These are phyloP conservation scores for Huntiella moniliformis DNA, from an alignment of 2,329 filamentous ascomycete genomes.

Conservation along the genomic window DNA sequence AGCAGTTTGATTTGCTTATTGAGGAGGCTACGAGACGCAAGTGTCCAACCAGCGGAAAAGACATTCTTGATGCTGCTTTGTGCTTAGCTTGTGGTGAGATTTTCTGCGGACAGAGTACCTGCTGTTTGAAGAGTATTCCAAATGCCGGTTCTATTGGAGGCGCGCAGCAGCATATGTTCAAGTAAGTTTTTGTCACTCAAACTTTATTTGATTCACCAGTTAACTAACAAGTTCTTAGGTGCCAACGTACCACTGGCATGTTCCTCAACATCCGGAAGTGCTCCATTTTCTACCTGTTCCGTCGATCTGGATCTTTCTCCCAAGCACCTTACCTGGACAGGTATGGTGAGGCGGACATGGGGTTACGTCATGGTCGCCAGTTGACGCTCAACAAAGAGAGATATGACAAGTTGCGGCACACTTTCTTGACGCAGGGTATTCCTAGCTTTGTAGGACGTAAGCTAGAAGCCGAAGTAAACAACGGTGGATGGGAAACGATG, in stretches of 20 bases:
- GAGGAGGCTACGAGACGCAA: constrained; percentile 71
- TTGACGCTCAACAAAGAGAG: constrained; percentile 84
- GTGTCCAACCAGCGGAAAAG: constrained; percentile 81
- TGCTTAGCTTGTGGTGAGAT: constrained; percentile 95
- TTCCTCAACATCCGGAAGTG: constrained; percentile 97
- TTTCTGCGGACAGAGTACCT: constrained; percentile 85
- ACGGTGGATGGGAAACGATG: constrained; percentile 89
- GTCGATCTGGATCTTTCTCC: constrained; percentile 63
- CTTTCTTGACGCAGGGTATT: constrained; percentile 74
- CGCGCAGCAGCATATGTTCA: constrained; percentile 75
- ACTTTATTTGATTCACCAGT: not conserved
- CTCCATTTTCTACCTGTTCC: constrained; percentile 72
- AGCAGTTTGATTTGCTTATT: constrained; percentile 79
- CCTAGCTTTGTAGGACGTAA: constrained; percentile 79
- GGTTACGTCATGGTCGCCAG: constrained; percentile 69
- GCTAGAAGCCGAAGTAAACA: constrained; percentile 89
- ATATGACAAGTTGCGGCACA: constrained; percentile 72
- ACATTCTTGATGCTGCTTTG: constrained; percentile 74
- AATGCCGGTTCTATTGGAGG: constrained; percentile 47
- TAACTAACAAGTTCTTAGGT: constrained; percentile 33
- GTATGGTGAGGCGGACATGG: constrained; percentile 90
- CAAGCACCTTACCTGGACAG: constrained; percentile 86
- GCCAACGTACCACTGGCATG: constrained; percentile 74
- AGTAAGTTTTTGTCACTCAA: constrained; percentile 35
- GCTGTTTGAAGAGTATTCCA: constrained; percentile 53